Conservation (phyloP, 192 early-diverging fungal genomes). For the Irineochytrium annulatum region DNA sequence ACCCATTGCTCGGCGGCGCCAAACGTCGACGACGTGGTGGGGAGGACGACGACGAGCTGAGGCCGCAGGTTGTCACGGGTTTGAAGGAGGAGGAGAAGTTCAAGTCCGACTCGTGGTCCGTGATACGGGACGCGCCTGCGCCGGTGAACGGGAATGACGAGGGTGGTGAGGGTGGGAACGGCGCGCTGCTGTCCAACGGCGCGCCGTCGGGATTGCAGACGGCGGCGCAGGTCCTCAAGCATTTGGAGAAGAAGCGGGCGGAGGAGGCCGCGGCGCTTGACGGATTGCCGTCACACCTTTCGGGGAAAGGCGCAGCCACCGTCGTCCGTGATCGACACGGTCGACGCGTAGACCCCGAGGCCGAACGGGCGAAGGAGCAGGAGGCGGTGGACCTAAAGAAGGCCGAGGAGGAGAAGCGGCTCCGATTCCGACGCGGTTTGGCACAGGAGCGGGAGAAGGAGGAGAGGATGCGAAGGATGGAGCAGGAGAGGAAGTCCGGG, state of each 20-base stretch:
- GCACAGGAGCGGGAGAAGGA: constrained; percentile 47
- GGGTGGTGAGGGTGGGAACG: neutral
- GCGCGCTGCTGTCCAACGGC: constrained; percentile 22
- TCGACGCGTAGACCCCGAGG: constrained; percentile 48
- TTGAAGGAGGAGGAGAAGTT: constrained; percentile 20
- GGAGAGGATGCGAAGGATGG: constrained; percentile 19
- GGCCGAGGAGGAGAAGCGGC: constrained; percentile 40
- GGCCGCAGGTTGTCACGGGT: constrained; percentile 22
- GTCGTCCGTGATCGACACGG: constrained; percentile 66
- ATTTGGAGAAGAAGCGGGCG: constrained; percentile 15
- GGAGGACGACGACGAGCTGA: constrained; percentile 30
- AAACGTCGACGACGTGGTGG: neutral
- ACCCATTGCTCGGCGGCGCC: too few relatives aligned
- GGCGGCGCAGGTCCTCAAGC: constrained; percentile 19
- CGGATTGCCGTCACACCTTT: neutral
- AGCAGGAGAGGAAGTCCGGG: constrained; percentile 29
- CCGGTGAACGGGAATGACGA: neutral
- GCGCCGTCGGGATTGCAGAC: constrained; percentile 28
- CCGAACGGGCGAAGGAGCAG: constrained; percentile 33
- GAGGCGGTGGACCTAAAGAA: constrained; percentile 24
- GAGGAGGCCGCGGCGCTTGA: constrained; percentile 24
- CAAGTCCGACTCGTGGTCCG: constrained; percentile 24
- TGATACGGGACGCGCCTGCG: constrained; percentile 26
- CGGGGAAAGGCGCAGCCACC: constrained; percentile 43
- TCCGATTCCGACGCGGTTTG: constrained; percentile 62